Evolutionary conservation across 805 yeast genomes (phyloP).

Genomic region (Candida morakotiae): DNA sequence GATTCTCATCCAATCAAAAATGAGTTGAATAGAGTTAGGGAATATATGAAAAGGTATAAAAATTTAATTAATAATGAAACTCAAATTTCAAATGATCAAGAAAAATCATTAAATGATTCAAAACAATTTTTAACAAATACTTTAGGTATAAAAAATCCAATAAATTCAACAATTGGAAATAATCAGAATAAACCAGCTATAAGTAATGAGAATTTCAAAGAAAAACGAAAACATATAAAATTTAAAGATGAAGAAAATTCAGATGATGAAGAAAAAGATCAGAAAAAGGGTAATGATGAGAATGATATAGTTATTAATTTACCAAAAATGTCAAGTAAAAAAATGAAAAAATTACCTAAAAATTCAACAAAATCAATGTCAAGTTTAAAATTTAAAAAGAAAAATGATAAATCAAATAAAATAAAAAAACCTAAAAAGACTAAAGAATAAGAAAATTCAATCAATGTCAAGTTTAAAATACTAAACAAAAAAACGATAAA

Average conservation of each 20-base stretch:
- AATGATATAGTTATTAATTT: background rate
- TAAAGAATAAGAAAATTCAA: background rate
- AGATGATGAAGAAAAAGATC: conserved; percentile 7
- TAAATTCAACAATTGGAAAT: conserved; percentile 25
- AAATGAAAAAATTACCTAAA: background rate
- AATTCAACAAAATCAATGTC: conserved; percentile 2
- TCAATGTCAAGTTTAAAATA: no score
- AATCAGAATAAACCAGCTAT: conserved; percentile 32
- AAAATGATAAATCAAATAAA: background rate
- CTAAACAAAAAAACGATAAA: no score
- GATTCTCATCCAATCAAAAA: conserved; percentile 59
- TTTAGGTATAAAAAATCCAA: conserved; percentile 31
- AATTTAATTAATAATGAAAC: conserved; percentile 23
- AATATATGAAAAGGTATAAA: conserved; percentile 60
- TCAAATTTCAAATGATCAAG: conserved; percentile 15
- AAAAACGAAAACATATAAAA: conserved; percentile 34
- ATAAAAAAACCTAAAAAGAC: conserved; percentile 1
- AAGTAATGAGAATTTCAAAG: conserved; percentile 26
- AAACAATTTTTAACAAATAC: conserved; percentile 45
- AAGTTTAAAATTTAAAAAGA: background rate
- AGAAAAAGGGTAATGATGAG: background rate
- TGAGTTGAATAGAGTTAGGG: conserved; percentile 62
- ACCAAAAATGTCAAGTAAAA: conserved; percentile 3
- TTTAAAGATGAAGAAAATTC: conserved; percentile 17
- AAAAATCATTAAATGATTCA: conserved; percentile 31